Evolutionary conservation across 805 yeast genomes (phyloP), one percentile per base, ranked within the genome.

Genomic region (Metschnikowia colocasiae): DNA sequence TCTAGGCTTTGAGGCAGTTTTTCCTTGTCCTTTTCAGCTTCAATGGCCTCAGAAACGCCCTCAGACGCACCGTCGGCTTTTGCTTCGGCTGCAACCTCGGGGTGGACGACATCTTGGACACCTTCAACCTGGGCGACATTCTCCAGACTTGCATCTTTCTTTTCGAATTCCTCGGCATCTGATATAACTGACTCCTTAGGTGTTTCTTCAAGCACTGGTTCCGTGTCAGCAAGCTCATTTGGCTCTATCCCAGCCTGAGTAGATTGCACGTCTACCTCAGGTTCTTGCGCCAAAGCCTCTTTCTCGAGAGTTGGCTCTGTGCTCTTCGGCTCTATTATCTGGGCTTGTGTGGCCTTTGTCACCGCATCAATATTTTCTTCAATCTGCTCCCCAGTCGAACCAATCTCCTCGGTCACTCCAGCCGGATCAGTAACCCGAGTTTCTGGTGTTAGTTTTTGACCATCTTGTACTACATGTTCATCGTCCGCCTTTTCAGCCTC

Each of bases 1-100:
- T 49, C 52, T 18, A 43, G 49, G 34, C 49, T 53, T 8, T 20
- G 18, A n/a, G 41, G 47, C 19, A 43, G 46, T 19, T 59, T 55
- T 40, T 47, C 55, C 19, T 52, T 55, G 16, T 48, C 53, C 25
- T 49, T 38, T 7, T 18, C 43, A 20, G 39, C 34, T 26, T 15
- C 40, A 13, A 30, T 39, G 4, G 37, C n/a, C 30, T 33, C 35
- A 8, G 43, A 39, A 9, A 40, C 45, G 7, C 36, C 41, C 20
- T 13, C 27, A 6, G 13, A 25, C 12, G 9, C 10, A 9, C 7
- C 34, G 5, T 19, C 42, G 34, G 33, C 20, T 3, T 19, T n/a
- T 19, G 23, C 36, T 13, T 37, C 42, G 5, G 35, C 19, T 3
- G 33, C 10, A 13, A 26, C 4, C n/a, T 30, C 35, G 6, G 35